phyloP scores from a whole-genome alignment of 1,139 yeast species.

The Geotrichum citri-aurantii region DNA sequence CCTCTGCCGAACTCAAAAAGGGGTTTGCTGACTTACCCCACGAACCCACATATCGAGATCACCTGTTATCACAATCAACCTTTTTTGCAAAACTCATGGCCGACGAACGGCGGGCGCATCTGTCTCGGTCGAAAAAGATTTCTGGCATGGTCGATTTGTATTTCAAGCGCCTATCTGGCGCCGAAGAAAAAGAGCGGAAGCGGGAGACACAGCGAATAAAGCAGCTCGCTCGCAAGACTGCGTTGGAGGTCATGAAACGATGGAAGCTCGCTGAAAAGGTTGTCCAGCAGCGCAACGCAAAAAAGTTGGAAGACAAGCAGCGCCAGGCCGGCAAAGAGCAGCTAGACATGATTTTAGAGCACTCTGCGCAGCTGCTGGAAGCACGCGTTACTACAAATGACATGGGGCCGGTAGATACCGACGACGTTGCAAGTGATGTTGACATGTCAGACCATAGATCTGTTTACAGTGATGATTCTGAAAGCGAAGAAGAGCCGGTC shows the following conservation, averaged over 20 bases:
- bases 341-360: constrained; percentile 80
- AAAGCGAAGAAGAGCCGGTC: constrained; percentile 25
- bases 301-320: constrained; percentile 42
- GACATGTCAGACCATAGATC: constrained; percentile 19
- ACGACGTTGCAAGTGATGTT: constrained; percentile 18
- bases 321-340: constrained; percentile 82
- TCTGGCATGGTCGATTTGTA: constrained; percentile 82
- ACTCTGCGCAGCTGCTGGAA: constrained; percentile 82
- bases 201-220: constrained; percentile 50
- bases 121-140: constrained; percentile 63
- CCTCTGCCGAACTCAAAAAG: constrained; percentile 37
- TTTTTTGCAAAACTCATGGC: constrained; percentile 66
- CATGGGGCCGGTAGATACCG: constrained; percentile 27
- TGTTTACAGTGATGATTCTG: constrained; percentile 20
- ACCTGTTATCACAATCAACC: constrained; percentile 69
- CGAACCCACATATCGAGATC: constrained; percentile 59
- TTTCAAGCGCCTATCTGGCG: constrained; percentile 80
- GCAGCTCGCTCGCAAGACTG: constrained; percentile 69
- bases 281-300: constrained; percentile 40
- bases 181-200: constrained; percentile 71
- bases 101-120: constrained; percentile 60
- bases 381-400: constrained; percentile 58
- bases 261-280: constrained; percentile 93
- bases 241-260: constrained; percentile 78
- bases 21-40: constrained; percentile 39